Evolutionary conservation across 2,329 filamentous ascomycete species (phyloP).

Genomic region (Ceratocystis variospora): DNA sequence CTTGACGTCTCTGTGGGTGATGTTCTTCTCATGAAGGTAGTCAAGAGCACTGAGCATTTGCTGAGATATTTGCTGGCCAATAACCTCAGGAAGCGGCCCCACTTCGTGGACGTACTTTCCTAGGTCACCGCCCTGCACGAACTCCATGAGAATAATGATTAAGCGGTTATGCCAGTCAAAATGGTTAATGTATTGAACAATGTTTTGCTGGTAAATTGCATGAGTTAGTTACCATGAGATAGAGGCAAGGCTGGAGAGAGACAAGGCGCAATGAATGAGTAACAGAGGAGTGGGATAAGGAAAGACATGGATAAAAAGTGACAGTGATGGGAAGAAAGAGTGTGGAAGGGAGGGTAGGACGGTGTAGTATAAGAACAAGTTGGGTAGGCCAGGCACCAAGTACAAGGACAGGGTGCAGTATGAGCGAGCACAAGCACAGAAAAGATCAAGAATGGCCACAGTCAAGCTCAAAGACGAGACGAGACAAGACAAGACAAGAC

Average conservation of each 20-base stretch:
- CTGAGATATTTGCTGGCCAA: conserved; percentile 56
- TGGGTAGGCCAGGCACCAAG: too few relatives aligned
- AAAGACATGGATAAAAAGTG: not conserved
- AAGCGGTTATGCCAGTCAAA: conserved; percentile 67
- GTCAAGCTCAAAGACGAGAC: not conserved
- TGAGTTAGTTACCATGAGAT: conserved; percentile 7
- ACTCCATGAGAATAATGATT: conserved; percentile 98
- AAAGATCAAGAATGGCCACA: too few relatives aligned
- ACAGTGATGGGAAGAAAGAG: too few relatives aligned
- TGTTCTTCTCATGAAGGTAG: conserved; percentile 75
- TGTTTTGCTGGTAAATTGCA: conserved; percentile 48
- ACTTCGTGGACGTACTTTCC: conserved; percentile 53
- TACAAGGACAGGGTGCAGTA: too few relatives aligned
- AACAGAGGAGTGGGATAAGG: not conserved
- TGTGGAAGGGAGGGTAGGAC: conserved; percentile 14
- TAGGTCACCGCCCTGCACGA: conserved; percentile 67
- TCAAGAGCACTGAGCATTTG: conserved; percentile 71
- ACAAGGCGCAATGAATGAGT: conserved; percentile 5
- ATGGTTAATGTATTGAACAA: conserved; percentile 83
- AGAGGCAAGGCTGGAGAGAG: conserved; percentile 15
- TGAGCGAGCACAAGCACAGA: too few relatives aligned
- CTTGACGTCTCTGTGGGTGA: conserved; percentile 97
- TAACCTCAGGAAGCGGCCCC: conserved; percentile 49
- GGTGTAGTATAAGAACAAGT: too few relatives aligned
- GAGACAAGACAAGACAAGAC: not conserved